Conservation (phyloP, 2,329 filamentous ascomycete genomes). For the Sporothrix variecibatus region DNA sequence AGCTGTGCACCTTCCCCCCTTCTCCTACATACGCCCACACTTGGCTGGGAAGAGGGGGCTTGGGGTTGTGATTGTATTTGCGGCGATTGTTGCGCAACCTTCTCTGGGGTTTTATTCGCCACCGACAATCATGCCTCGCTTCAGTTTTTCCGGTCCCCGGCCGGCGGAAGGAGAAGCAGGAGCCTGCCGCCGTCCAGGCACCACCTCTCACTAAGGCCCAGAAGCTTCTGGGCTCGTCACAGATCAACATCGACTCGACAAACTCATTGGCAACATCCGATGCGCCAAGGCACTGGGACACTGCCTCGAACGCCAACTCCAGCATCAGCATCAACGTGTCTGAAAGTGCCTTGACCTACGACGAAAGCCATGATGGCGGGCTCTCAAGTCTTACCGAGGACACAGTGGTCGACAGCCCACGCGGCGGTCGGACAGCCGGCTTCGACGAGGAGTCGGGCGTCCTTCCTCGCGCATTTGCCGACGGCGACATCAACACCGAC, state of each 20-base stretch:
- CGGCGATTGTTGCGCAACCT: neutral
- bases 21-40: neutral
- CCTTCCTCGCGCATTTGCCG: constrained; percentile 38
- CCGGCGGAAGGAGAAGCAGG: constrained; percentile 45
- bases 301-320: constrained; percentile 41
- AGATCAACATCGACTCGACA: constrained; percentile 46
- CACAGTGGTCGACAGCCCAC: constrained; percentile 31
- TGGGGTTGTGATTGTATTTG: neutral
- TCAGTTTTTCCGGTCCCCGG: constrained; percentile 54
- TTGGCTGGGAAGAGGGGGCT: constrained; percentile 7
- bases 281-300: constrained; percentile 45
- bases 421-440: constrained; percentile 34
- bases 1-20: neutral
- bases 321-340: constrained; percentile 49
- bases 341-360: constrained; percentile 44
- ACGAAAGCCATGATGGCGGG: constrained; percentile 33
- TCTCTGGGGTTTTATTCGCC: neutral
- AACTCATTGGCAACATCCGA: constrained; percentile 26
- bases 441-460: constrained; percentile 54
- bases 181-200: constrained; percentile 37
- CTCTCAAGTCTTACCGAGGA: constrained; percentile 36
- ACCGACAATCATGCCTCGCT: constrained; percentile 42
- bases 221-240: constrained; percentile 51
- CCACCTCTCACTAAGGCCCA: constrained; percentile 54
- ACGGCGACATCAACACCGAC: constrained; percentile 32